Percentiles rank a stretch among this genome's conserved stretches.
Evolutionary conservation across 805 yeast species (phyloP).

Genomic region (Yamadazyma laniorum): DNA sequence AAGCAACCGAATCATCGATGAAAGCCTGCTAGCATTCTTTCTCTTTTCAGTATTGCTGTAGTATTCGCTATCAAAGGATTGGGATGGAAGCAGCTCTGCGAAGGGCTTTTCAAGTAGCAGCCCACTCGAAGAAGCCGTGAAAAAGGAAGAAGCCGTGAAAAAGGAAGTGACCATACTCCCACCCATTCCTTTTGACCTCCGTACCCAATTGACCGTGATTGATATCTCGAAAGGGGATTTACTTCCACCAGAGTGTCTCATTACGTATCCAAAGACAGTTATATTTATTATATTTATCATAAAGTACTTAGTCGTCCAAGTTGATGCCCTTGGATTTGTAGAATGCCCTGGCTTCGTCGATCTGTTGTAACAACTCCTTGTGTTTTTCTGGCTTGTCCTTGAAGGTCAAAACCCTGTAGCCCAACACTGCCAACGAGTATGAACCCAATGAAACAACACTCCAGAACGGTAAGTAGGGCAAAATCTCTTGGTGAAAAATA

Average conservation of each 20-base stretch:
- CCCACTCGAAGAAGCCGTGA: no score
- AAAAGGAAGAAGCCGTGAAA: constrained; percentile 63
- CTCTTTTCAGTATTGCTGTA: no score
- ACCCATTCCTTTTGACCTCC: no score
- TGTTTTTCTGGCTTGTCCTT: constrained; percentile 70
- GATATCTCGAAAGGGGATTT: no score
- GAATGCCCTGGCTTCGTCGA: constrained; percentile 61
- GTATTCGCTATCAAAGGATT: no score
- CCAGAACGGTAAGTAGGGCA: constrained; percentile 74
- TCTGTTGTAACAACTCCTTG: constrained; percentile 55
- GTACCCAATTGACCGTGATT: no score
- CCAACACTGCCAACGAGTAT: constrained; percentile 64
- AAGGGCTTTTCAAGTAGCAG: no score
- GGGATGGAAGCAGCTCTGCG: no score
- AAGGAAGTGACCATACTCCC: constrained; percentile 17
- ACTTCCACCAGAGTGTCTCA: no score
- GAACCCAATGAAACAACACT: constrained; percentile 65
- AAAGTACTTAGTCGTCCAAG: constrained; percentile 31
- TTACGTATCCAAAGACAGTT: no score
- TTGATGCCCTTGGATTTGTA: constrained; percentile 55
- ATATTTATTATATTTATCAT: constrained; percentile 6
- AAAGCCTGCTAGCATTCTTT: no score
- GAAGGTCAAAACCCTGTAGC: constrained; percentile 66
- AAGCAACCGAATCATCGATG: no score
- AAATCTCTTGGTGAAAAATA: constrained; percentile 48